phyloP scores from a whole-genome alignment of 108 stramenopile species.

The Conticribra guillardii region DNA sequence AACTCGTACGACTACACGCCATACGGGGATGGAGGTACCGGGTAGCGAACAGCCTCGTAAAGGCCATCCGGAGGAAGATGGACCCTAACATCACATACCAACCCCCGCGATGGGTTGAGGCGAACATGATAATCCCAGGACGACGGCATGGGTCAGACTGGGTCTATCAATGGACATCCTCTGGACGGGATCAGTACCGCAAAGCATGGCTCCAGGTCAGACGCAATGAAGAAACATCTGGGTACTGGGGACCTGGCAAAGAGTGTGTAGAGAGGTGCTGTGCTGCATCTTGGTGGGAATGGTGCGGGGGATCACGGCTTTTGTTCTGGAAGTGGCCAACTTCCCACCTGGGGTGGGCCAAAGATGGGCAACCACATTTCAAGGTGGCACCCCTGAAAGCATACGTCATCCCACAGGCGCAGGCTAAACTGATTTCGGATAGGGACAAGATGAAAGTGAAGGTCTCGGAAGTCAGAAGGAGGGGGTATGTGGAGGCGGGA shows the following conservation, averaged over 20 bases:
- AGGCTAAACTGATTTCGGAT: not conserved
- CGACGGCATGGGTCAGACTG: no score
- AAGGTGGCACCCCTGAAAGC: not conserved
- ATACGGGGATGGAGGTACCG: no score
- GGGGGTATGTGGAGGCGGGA: slow-evolving; percentile 9
- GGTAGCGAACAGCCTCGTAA: no score
- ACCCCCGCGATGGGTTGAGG: no score
- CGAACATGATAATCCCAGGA: no score
- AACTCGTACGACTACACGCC: no score
- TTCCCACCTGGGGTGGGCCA: not conserved
- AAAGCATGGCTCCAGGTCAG: no score
- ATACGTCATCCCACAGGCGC: not conserved
- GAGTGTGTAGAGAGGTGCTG: slow-evolving; percentile 20
- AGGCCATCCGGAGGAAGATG: no score
- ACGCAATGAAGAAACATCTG: no score
- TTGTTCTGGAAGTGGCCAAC: slow-evolving; percentile 53
- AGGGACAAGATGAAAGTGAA: slow-evolving; percentile 4
- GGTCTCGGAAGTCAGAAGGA: slow-evolving; percentile 12
- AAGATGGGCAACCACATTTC: slow-evolving; percentile 37
- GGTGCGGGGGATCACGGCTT: slow-evolving; percentile 37
- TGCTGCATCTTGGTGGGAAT: slow-evolving; percentile 41
- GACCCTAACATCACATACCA: no score
- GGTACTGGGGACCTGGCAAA: not conserved
- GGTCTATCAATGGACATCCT: no score
- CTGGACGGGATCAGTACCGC: no score